Percentiles rank a stretch among this genome's conserved stretches.
phyloP scores from a whole-genome alignment of 495 filamentous ascomycete genomes.

The Penicillium soppii region DNA sequence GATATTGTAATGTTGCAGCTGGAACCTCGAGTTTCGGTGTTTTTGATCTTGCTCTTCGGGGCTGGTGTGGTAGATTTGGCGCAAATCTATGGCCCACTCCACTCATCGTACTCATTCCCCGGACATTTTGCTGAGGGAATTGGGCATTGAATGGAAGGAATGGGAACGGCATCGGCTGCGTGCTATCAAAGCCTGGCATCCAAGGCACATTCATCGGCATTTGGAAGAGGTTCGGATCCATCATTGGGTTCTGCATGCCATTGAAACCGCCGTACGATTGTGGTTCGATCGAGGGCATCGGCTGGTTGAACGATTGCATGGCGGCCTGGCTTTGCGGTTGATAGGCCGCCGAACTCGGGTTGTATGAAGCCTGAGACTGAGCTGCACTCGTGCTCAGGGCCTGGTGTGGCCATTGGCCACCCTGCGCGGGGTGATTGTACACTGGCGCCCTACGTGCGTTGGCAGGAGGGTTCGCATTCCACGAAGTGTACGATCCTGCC shows the following conservation, averaged over 20 bases:
- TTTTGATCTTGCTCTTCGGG: conserved; percentile 7
- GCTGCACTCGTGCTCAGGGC: no score
- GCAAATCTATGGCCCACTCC: not conserved
- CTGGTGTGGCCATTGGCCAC: not conserved
- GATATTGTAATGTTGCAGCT: conserved; percentile 40
- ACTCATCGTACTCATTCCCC: conserved; percentile 22
- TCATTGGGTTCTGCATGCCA: conserved; percentile 15
- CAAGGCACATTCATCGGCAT: conserved; percentile 7
- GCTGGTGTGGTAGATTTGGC: not conserved
- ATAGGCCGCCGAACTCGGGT: not conserved
- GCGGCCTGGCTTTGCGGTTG: not conserved
- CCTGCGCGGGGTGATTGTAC: not conserved
- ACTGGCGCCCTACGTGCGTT: not conserved
- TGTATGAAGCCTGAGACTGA: not conserved
- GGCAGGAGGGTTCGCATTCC: not conserved
- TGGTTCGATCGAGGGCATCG: not conserved
- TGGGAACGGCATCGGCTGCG: not conserved
- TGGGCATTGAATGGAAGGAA: conserved; percentile 13
- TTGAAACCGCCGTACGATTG: conserved; percentile 15
- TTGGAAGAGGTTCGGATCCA: not conserved
- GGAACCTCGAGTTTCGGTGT: conserved; percentile 26
- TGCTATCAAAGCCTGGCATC: conserved; percentile 3
- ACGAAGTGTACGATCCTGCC: not conserved
- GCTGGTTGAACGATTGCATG: not conserved
- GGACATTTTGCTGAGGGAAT: conserved; percentile 4